Percentiles rank a stretch among this genome's conserved stretches.
Conservation (phyloP, 495 filamentous ascomycete genomes). For the Daldinia decipiens region DNA sequence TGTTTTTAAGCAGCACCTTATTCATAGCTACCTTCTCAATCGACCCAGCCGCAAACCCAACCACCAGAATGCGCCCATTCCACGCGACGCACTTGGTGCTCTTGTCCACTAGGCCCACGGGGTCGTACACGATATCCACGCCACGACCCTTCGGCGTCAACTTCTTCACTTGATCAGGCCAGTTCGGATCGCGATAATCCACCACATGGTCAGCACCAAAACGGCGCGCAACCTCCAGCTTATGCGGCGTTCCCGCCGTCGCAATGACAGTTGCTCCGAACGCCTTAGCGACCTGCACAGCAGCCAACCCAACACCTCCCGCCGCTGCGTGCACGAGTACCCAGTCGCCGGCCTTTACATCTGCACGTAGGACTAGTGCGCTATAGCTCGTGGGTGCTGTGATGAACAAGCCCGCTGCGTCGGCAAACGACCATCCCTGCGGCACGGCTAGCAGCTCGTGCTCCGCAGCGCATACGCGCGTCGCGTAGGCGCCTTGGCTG, state of each 20-base stretch:
- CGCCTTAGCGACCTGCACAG: constrained; percentile 92
- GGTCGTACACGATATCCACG: constrained; percentile 88
- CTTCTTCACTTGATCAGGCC: constrained; percentile 82
- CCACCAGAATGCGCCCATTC: constrained; percentile 87
- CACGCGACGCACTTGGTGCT: constrained; percentile 89
- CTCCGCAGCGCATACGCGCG: constrained; percentile 74
- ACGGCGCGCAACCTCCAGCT: constrained; percentile 77
- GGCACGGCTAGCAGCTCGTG: constrained; percentile 76
- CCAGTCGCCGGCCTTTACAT: constrained; percentile 80
- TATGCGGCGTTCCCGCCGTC: constrained; percentile 80
- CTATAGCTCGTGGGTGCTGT: constrained; percentile 93
- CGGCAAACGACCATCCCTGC: constrained; percentile 79
- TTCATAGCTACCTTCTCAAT: constrained; percentile 96
- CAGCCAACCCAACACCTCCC: constrained; percentile 89
- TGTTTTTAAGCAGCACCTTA: constrained; percentile 92
- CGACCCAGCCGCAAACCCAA: constrained; percentile 88
- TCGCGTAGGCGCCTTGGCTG: constrained; percentile 86
- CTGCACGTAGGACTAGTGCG: constrained; percentile 79
- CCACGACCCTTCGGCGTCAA: constrained; percentile 75
- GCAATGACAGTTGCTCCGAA: constrained; percentile 90
- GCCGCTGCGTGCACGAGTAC: constrained; percentile 94
- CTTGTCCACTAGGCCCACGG: constrained; percentile 83
- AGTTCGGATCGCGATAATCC: constrained; percentile 75
- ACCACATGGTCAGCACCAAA: constrained; percentile 89
- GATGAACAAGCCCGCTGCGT: constrained; percentile 89